Conservation (phyloP, 345 rosid genomes). For the Eucalyptus cloeziana region DNA sequence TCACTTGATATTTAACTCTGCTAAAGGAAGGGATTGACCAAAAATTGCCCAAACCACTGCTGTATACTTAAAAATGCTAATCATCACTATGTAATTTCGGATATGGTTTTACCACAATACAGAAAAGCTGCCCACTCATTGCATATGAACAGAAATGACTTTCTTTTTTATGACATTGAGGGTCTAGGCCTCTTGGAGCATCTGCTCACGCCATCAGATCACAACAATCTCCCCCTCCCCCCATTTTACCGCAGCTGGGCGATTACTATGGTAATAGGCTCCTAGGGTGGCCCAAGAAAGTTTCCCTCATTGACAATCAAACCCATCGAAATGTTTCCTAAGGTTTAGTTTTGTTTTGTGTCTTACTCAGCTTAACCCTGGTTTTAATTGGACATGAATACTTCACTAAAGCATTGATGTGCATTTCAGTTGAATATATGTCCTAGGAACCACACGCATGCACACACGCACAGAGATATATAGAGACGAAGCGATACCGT, state of each 20-base stretch:
- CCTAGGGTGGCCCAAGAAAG: background rate
- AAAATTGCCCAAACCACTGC: background rate
- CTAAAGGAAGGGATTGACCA: background rate
- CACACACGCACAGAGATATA: background rate
- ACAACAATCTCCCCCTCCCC: background rate
- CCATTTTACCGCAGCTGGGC: background rate
- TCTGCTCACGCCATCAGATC: background rate
- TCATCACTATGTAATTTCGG: background rate
- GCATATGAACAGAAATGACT: background rate
- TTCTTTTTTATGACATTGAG: background rate
- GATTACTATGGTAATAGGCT: background rate
- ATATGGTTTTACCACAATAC: background rate
- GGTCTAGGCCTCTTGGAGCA: background rate
- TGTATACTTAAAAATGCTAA: background rate
- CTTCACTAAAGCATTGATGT: background rate
- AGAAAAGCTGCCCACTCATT: background rate
- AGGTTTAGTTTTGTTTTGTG: background rate
- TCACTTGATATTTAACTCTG: background rate
- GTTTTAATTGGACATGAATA: background rate
- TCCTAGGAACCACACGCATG: background rate
- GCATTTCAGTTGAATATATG: background rate
- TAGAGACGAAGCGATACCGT: slow-evolving; percentile 13
- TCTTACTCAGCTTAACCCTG: background rate
- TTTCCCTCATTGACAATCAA: background rate
- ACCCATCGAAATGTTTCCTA: background rate